Base-by-base conservation (phyloP, 306 rosid genomes). In the Cicer cuneatum region DNA sequence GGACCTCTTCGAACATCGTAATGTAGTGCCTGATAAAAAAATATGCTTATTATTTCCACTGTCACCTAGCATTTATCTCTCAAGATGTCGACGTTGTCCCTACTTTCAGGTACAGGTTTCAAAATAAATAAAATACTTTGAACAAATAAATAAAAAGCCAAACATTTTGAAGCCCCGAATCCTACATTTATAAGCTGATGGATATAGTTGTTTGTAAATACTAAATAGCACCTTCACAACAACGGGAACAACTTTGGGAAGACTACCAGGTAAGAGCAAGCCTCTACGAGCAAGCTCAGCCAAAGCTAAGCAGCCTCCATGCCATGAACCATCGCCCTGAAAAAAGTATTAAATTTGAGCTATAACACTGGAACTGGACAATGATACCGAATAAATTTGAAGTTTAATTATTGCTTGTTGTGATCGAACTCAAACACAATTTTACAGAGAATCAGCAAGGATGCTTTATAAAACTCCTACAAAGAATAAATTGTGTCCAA, bases 311-410 rank as follows among this genome's bases (percentile, higher is more conserved):
- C 98, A 94, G 69, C 97, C 98, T 71, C 98, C 98, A 74, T 92
- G 98, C 98, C 98, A 94, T 56, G 98, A 94, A 77, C 98, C 95
- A 81, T 94, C 98, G 58, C 97, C 96, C 98, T 94, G 84, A 51
- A 85, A 87, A 77, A 78, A 46, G 19, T 15, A 45, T 10, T 63
- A 52, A 63, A 41, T 52, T 33, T 63, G 75, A 83, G 81, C 60
- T 64, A 70, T 24, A 37, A 78, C 35, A 73, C 39, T 52, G 74
- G 69, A 29, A 48, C 41, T 12, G 67, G 61, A 33, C 11, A 67
- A 67, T 47, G 59, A 47, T 67, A 47, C 72, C 24, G 14, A 19
- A 8, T 4, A 52, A 67, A 9, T 66, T 66, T 40, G 4, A 66
- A 43, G 53, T 66, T 66, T 43, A 66, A 29, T 29, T 67, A 67